Evolutionary conservation across 2,329 filamentous ascomycete genomes (phyloP), one percentile per base, ranked within the genome.

Genomic region (Xylariaceae sp.): DNA sequence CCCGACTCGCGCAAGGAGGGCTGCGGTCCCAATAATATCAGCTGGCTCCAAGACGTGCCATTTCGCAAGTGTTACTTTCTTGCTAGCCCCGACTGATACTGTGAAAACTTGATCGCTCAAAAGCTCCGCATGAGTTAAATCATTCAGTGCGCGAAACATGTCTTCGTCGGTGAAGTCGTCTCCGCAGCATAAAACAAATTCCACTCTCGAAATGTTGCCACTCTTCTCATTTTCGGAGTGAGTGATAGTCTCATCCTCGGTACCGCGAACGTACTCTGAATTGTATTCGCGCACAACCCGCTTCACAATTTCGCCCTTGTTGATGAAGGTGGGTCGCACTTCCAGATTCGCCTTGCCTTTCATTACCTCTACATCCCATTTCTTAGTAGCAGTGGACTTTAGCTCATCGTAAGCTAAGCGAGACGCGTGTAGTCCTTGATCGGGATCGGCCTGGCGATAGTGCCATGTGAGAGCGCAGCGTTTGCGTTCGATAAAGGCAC

Each of bases 111-210:
- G 83, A 34, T 90, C 75, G 68, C 71, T 72, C 57, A 66, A 79
- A 70, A 72, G 85, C 66, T 69, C 80, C 66, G 65, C 80, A 69
- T 74, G 78, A 2, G 76, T 78, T 5, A 81, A 69, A 1, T 73
- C 76, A 63, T 84, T 84, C 42, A 97, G 79, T 13, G 90, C 87
- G 50, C 90, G 88, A 82, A 97, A 97, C 83, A 86, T 86, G 86
- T 96, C 93, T 79, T 99, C 94, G 67, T 99, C 94, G 6, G 94
- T 99, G 62, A 94, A 95, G 66, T 99, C 94, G 70, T 99, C 94
- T 40, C 94, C 94, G 55, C 92, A 75, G 71, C 94, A 99, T 47
- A 97, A 78, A 11, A 95, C 85, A 66, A 97, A 97, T 61, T 93
- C 90, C 0, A 92, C 82, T 48, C 81, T 80, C 46, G 83, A 72